These are phyloP conservation scores for Ustilago cynodontis DNA, from an alignment of 1,284 basidiomycete species.

Conservation along the genomic window DNA sequence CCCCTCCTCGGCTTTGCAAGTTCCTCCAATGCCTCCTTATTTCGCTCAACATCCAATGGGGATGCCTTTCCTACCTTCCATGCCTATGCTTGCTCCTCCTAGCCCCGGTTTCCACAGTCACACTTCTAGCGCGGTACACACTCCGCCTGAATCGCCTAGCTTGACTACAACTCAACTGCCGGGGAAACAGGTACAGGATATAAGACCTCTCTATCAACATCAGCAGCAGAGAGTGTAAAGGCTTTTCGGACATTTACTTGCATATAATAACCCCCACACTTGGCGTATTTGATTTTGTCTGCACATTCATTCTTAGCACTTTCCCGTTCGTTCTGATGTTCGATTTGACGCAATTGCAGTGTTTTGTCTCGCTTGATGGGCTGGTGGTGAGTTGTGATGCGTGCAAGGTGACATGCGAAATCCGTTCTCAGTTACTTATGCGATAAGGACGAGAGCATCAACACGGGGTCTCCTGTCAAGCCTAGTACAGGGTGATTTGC, in stretches of 20 bases:
- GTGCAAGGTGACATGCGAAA: too few relatives aligned
- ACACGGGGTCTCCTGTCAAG: too few relatives aligned
- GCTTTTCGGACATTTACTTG: neutral
- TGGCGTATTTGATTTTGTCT: neutral
- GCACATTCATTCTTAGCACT: neutral
- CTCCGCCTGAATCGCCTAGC: conserved; percentile 46
- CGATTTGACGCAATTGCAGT: neutral
- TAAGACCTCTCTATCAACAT: neutral
- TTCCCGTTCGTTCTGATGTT: neutral
- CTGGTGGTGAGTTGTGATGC: too few relatives aligned
- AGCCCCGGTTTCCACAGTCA: conserved; percentile 34
- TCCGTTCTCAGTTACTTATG: too few relatives aligned
- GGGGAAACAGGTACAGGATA: conserved; percentile 13
- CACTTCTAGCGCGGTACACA: conserved; percentile 28
- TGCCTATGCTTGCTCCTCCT: conserved; percentile 42
- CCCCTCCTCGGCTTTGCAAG: conserved; percentile 21
- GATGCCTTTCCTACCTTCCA: conserved; percentile 18
- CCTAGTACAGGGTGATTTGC: too few relatives aligned
- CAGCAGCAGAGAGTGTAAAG: conserved; percentile 3
- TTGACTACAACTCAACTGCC: conserved; percentile 9
- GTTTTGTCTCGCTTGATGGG: neutral
- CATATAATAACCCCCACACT: conserved; percentile 1
- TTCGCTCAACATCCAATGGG: conserved; percentile 13
- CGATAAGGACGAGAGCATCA: too few relatives aligned
- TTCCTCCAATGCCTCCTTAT: conserved; percentile 31